Percentiles rank a stretch among this genome's conserved stretches.
phyloP scores from a whole-genome alignment of 768 basidiomycete species.

The Calocybe indica region DNA sequence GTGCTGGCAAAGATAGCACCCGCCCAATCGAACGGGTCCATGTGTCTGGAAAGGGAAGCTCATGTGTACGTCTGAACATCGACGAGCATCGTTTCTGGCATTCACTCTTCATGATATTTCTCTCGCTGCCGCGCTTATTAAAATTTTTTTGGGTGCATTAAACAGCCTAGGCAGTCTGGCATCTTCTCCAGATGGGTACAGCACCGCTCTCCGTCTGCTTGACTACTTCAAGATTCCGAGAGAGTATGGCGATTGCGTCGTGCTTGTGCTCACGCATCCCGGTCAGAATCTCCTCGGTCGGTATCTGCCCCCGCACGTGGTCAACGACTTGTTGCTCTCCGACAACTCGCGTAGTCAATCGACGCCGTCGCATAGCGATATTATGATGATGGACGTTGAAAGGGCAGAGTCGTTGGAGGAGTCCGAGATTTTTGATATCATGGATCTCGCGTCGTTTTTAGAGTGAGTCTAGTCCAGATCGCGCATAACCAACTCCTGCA shows the following conservation, averaged over 20 bases:
- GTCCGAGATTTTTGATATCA: conserved; percentile 58
- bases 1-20: conserved; percentile 71
- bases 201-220: conserved; percentile 49
- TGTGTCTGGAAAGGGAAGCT: conserved; percentile 67
- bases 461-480: conserved; percentile 40
- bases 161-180: conserved; percentile 47
- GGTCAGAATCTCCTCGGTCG: conserved; percentile 63
- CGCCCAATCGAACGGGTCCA: conserved; percentile 65
- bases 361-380: conserved; percentile 39
- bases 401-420: conserved; percentile 43
- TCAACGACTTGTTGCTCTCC: conserved; percentile 61
- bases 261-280: conserved; percentile 66
- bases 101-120: background rate
- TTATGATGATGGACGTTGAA: conserved; percentile 43
- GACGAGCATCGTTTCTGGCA: background rate
- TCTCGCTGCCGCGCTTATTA: background rate
- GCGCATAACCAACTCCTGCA: background rate
- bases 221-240: conserved; percentile 66
- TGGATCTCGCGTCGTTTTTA: conserved; percentile 73
- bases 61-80: conserved; percentile 48
- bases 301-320: conserved; percentile 61
- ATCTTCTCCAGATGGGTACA: conserved; percentile 42
- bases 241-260: conserved; percentile 60
- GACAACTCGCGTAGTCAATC: conserved; percentile 41
- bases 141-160: background rate